Conservation (phyloP, 805 yeast genomes). For the Barnettozyma pratensis region DNA sequence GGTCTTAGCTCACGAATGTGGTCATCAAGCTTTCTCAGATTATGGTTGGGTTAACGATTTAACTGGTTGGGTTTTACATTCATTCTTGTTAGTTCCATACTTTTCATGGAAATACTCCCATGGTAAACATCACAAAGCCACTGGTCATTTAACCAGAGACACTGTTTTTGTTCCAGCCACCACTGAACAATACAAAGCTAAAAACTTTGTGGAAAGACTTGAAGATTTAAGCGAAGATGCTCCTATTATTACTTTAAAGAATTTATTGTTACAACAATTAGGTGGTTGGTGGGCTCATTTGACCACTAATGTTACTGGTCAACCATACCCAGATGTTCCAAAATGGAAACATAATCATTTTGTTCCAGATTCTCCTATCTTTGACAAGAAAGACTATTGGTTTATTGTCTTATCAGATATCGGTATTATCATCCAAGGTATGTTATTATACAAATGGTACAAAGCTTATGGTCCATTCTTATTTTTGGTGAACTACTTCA, state of each 20-base stretch:
- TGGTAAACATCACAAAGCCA: conserved; percentile 86
- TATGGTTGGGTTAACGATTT: conserved; percentile 68
- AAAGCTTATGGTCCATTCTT: conserved; percentile 58
- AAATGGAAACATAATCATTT: conserved; percentile 57
- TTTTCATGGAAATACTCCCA: conserved; percentile 84
- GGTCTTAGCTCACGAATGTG: conserved; percentile 91
- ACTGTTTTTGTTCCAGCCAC: conserved; percentile 81
- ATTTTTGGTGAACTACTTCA: conserved; percentile 61
- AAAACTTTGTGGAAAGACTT: conserved; percentile 34
- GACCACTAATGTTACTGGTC: conserved; percentile 72
- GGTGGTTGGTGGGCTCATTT: conserved; percentile 75
- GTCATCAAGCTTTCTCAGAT: conserved; percentile 81
- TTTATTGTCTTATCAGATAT: conserved; percentile 67
- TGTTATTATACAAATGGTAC: conserved; percentile 55
- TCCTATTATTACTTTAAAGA: conserved; percentile 57
- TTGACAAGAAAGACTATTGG: conserved; percentile 69
- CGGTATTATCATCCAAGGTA: conserved; percentile 53
- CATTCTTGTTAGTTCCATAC: conserved; percentile 75
- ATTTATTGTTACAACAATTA: conserved; percentile 60
- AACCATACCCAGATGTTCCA: conserved; percentile 46
- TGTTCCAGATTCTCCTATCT: conserved; percentile 67
- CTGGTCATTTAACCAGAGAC: conserved; percentile 77
- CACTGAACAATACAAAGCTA: conserved; percentile 46
- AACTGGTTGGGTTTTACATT: conserved; percentile 81
- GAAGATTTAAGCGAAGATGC: conserved; percentile 67